Evolutionary conservation across 108 stramenopile species (phyloP).

Genomic region (Seminavis robusta): DNA sequence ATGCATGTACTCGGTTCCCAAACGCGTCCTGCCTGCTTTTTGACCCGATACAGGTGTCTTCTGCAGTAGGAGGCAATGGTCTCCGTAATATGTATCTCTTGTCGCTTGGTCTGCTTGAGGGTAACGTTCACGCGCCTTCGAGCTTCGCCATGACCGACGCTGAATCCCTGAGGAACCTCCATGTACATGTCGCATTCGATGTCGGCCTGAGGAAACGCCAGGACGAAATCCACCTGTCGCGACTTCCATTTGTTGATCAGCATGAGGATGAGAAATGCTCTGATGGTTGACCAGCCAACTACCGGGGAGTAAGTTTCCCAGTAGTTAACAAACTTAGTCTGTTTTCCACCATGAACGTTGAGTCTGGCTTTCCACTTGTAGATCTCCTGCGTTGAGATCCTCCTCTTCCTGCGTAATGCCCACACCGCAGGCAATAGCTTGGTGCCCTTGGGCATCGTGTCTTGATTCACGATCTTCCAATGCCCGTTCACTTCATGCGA

Average conservation of each 20-base stretch:
- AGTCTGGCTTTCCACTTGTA: slow-evolving; percentile 26
- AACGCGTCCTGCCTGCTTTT: slow-evolving; percentile 30
- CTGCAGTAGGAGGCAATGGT: slow-evolving; percentile 16
- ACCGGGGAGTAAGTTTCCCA: slow-evolving; percentile 51
- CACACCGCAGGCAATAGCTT: slow-evolving; percentile 43
- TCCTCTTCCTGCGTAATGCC: slow-evolving; percentile 43
- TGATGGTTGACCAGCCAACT: slow-evolving; percentile 32
- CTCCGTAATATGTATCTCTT: too few relatives aligned
- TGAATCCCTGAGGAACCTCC: slow-evolving; percentile 40
- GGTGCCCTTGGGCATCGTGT: slow-evolving; percentile 16
- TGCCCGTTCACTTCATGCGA: neutral
- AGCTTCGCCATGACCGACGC: neutral
- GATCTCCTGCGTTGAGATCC: slow-evolving; percentile 27
- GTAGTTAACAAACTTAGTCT: slow-evolving; percentile 26
- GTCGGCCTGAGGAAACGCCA: slow-evolving; percentile 43
- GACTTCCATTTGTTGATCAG: slow-evolving; percentile 28
- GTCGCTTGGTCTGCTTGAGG: too few relatives aligned
- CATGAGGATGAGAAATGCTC: slow-evolving; percentile 20
- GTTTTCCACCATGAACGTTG: slow-evolving; percentile 28
- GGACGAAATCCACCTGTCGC: slow-evolving; percentile 37
- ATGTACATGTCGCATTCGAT: slow-evolving; percentile 35
- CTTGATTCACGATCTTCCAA: slow-evolving; percentile 10
- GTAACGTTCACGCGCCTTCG: too few relatives aligned
- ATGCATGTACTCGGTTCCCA: slow-evolving; percentile 23
- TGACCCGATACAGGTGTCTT: slow-evolving; percentile 37